Conservation (phyloP, 192 early-diverging fungal species). For the Coemansia pectinata region DNA sequence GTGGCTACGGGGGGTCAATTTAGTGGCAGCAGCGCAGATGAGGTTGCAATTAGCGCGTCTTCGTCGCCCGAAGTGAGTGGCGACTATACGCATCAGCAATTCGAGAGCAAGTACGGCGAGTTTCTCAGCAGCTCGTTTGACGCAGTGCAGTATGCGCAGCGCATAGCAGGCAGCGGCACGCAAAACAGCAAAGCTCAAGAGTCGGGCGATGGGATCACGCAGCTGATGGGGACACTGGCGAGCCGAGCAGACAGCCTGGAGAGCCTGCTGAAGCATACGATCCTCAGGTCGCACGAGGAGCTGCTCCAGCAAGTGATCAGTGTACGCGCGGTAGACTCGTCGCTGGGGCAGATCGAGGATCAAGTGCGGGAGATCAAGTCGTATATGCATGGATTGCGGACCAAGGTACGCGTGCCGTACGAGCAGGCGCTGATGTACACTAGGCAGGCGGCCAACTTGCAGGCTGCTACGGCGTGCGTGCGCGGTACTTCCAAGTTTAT, state of each 20-base stretch:
- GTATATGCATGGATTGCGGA: conserved; percentile 40
- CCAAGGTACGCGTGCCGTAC: conserved; percentile 38
- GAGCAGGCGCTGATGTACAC: conserved; percentile 30
- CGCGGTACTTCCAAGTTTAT: conserved; percentile 27
- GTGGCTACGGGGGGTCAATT: neutral
- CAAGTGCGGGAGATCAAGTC: conserved; percentile 40
- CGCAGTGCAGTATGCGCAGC: conserved; percentile 13
- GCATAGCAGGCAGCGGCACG: neutral
- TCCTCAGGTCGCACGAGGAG: conserved; percentile 14
- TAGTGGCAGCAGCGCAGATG: neutral
- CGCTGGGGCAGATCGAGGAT: conserved; percentile 31
- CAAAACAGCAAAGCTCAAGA: neutral
- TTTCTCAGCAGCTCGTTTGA: conserved; percentile 15
- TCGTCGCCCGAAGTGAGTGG: neutral
- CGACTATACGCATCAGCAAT: conserved; percentile 1
- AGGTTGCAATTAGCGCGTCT: neutral
- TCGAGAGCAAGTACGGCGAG: conserved; percentile 5
- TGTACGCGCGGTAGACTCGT: conserved; percentile 23
- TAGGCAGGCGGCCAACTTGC: conserved; percentile 28
- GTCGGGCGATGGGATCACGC: conserved; percentile 6
- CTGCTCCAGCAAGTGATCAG: conserved; percentile 36
- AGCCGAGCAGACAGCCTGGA: conserved; percentile 20
- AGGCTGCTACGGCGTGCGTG: conserved; percentile 19
- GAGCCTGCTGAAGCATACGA: conserved; percentile 15
- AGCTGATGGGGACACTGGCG: conserved; percentile 14